These are phyloP conservation scores for Ilex aquifolium DNA, from an alignment of 257 asterid genomes.

Conservation along the genomic window DNA sequence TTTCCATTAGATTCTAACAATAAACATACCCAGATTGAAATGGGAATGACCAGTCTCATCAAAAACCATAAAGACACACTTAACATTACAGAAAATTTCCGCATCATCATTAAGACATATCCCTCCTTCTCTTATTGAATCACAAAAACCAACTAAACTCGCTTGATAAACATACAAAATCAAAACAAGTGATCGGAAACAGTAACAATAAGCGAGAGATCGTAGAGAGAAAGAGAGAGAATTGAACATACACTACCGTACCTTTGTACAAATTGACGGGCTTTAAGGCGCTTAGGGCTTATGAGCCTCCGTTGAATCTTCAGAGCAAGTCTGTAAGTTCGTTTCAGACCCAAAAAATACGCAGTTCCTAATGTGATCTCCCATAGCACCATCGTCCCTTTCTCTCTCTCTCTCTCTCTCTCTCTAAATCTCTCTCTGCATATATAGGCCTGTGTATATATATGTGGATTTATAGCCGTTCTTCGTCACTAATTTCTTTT, in stretches of 20 bases:
- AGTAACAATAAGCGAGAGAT: no score
- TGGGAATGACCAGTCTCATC: no score
- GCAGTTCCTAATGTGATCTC: slow-evolving; percentile 87
- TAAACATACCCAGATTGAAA: no score
- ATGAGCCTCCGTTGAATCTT: slow-evolving; percentile 73
- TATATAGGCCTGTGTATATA: not conserved
- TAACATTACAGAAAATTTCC: no score
- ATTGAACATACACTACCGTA: slow-evolving; percentile 4
- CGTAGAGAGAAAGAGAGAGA: not conserved
- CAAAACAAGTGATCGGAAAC: not conserved
- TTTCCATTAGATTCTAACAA: no score
- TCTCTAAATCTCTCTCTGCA: slow-evolving; percentile 5
- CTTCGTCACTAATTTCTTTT: not conserved
- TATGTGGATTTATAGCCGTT: no score
- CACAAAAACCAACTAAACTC: no score
- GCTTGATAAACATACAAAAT: no score
- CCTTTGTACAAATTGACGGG: slow-evolving; percentile 65
- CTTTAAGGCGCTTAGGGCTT: slow-evolving; percentile 45
- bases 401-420: slow-evolving; percentile 7
- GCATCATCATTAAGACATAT: no score
- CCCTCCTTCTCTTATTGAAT: no score
- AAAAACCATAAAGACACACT: no score
- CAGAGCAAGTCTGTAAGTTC: slow-evolving; percentile 70
- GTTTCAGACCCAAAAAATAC: slow-evolving; percentile 73
- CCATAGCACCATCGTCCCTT: slow-evolving; percentile 76